Conservation (phyloP, 2,329 filamentous ascomycete genomes). For the Ceratocystis variospora region DNA sequence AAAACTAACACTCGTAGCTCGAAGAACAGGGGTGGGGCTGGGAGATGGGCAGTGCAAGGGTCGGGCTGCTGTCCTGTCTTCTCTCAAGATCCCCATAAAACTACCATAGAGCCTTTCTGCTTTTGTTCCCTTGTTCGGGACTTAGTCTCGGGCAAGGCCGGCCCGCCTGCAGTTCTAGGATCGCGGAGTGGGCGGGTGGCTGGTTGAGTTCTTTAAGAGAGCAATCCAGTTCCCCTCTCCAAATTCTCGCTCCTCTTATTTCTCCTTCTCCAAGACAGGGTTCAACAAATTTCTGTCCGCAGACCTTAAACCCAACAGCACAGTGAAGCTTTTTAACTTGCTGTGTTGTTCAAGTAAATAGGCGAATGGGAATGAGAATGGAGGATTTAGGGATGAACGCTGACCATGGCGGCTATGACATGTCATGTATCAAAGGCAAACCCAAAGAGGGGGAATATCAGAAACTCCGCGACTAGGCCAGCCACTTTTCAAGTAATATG, state of each 20-base stretch:
- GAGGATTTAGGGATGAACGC: not conserved
- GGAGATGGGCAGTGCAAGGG: not conserved
- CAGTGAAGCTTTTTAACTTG: too few species aligned
- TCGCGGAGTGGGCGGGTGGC: not conserved
- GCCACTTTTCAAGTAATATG: not conserved
- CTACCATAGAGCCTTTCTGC: not conserved
- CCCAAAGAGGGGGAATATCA: not conserved
- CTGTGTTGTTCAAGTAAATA: too few species aligned
- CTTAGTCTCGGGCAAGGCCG: slow-evolving; percentile 2
- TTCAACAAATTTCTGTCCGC: not conserved
- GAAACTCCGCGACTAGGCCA: not conserved
- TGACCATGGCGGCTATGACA: not conserved
- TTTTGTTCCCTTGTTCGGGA: not conserved
- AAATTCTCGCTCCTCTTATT: not conserved
- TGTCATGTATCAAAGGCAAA: not conserved
- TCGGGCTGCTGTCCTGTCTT: not conserved
- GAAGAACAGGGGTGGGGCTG: not conserved
- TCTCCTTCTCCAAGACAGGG: not conserved
- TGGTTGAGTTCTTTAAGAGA: not conserved
- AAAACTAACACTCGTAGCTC: not conserved
- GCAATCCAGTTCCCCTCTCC: not conserved
- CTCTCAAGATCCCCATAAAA: not conserved
- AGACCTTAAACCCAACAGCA: not conserved
- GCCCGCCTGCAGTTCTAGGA: not conserved
- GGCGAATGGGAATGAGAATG: not conserved